Conservation (phyloP, 1,284 basidiomycete species). For the Cystobasidium pallidum region DNA sequence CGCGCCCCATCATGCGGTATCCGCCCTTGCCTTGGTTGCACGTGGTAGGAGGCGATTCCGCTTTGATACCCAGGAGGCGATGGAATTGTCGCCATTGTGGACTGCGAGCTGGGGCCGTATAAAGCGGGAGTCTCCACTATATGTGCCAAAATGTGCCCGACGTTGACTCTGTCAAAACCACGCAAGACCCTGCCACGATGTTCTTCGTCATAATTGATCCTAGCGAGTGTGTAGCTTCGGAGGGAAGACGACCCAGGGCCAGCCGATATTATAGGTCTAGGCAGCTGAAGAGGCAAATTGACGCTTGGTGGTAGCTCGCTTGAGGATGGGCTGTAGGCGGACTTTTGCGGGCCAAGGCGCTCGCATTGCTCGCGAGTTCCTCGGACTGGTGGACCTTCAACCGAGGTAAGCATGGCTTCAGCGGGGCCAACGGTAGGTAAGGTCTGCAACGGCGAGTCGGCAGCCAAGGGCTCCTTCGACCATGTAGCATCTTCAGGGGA, state of each 20-base stretch:
- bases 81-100: too few species aligned
- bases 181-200: too few species aligned
- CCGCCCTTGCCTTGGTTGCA: neutral
- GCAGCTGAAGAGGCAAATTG: neutral
- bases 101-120: too few species aligned
- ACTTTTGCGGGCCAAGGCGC: neutral
- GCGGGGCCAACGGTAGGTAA: neutral
- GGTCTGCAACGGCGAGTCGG: neutral
- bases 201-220: too few species aligned
- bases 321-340: neutral
- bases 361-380: neutral
- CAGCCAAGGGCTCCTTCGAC: neutral
- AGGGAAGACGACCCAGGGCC: neutral
- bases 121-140: too few species aligned
- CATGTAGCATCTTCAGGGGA: neutral
- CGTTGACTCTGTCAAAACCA: too few species aligned
- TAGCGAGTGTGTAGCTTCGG: neutral
- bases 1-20: too few species aligned
- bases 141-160: too few species aligned
- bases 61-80: neutral
- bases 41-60: neutral
- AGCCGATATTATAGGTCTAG: neutral
- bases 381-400: neutral
- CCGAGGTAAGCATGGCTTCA: neutral
- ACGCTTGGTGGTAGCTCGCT: too few species aligned